Conservation (phyloP, 1,284 basidiomycete species). For the Moesziomyces sp. region DNA sequence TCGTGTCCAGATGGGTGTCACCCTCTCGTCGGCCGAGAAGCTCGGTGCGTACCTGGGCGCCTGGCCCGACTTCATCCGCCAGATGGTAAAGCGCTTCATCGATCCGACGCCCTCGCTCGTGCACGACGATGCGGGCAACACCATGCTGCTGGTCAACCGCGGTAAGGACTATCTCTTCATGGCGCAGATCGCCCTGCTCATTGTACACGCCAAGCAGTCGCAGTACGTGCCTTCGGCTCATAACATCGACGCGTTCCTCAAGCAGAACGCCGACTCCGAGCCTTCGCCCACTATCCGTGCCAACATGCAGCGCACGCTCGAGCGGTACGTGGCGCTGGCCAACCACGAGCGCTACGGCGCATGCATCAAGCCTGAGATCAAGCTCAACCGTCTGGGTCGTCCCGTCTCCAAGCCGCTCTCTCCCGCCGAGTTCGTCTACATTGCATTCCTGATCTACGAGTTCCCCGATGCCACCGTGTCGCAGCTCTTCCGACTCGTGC, state of each 20-base stretch:
- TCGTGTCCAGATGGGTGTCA: constrained; percentile 57
- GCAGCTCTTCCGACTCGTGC: constrained; percentile 36
- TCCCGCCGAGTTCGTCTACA: constrained; percentile 51
- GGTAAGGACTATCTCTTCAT: constrained; percentile 49
- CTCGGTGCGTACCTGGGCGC: constrained; percentile 43
- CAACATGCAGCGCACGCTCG: constrained; percentile 28
- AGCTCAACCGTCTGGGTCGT: constrained; percentile 13
- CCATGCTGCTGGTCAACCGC: constrained; percentile 27
- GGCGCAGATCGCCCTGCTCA: constrained; percentile 47
- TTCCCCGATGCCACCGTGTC: constrained; percentile 25
- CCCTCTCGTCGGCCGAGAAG: constrained; percentile 55
- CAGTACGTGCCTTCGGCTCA: constrained; percentile 28
- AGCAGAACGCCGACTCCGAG: constrained; percentile 11
- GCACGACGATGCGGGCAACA: constrained; percentile 31
- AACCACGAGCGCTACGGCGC: constrained; percentile 35
- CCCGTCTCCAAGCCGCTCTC: constrained; percentile 33
- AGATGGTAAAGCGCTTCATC: constrained; percentile 49
- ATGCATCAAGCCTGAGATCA: constrained; percentile 40
- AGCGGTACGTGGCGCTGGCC: constrained; percentile 39
- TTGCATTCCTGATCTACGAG: constrained; percentile 37
- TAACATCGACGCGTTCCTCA: constrained; percentile 37
- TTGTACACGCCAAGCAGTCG: constrained; percentile 6
- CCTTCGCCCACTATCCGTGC: constrained; percentile 10
- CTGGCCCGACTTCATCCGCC: constrained; percentile 49
- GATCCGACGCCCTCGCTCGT: constrained; percentile 36